Evolutionary conservation across 2,329 filamentous ascomycete genomes (phyloP), one percentile per base, ranked within the genome.

Genomic region (Phialemonium atrogriseum): DNA sequence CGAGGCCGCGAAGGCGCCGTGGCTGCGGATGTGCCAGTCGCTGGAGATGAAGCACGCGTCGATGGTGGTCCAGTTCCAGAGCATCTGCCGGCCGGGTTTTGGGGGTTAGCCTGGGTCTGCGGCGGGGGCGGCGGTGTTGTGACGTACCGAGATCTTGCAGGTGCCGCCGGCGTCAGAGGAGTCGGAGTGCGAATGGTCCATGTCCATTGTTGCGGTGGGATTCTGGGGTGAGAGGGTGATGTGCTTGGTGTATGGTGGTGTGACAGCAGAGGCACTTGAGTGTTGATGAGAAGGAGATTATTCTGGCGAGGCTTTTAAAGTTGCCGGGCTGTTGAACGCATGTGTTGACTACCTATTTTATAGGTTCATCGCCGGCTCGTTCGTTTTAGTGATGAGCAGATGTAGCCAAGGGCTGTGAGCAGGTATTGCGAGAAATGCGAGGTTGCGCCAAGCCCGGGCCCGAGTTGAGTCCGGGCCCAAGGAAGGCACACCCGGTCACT

Each of bases 41-140:
- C 52, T 45, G 15, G 80, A 60, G 48, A 91, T 69, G 66, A 91
- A 89, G 58, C 77, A 85, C 13, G 77, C 58, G 50, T 82, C 76
- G 50, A 83, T 62, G 4, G 77, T 80, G 53, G 81, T 67, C 79
- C 80, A 84, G 55, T 86, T 87, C 80, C 81, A 85, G 24, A 84
- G 62, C 82, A 86, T 87, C 79, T 84, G 35, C 22, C n/a, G 26
- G 2, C 33, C 27, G 16, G 22, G 24, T 37, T 41, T 15, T 13
- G 14, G 4, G 11, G 12, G 21, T 35, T 27, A 16, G 27, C 10
- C 13, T 14, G 16, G 27, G 5, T 19, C 19, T 16, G 9, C 8
- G 10, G 14, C 7, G 24, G 13, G 24, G 12, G 9, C 12, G 8
- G 12, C 24, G 10, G 14, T 9, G 24, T 8, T 26, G 9, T 26